Conservation (phyloP, 371 early-diverging fungal genomes). For the Chytridium lagenaria region DNA sequence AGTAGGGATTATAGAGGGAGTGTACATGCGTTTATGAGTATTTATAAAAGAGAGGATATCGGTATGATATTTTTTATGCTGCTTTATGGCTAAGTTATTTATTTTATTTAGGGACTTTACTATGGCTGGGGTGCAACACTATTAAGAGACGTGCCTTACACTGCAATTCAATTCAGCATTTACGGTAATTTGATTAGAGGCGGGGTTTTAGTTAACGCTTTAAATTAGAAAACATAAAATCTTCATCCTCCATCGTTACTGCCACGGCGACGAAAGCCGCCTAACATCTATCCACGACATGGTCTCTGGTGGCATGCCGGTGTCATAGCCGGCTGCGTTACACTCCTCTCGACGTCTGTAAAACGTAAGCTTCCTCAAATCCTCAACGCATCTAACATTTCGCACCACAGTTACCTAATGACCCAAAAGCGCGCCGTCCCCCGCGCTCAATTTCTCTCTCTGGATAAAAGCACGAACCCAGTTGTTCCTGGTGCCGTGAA, state of each 20-base stretch:
- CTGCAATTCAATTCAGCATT: conserved; percentile 91
- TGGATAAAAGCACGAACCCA: conserved; percentile 12
- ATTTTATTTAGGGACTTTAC: conserved; percentile 85
- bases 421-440: neutral
- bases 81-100: no score
- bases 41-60: conserved; percentile 36
- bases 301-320: conserved; percentile 89
- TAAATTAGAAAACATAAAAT: conserved; percentile 63
- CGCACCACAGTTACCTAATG: conserved; percentile 9
- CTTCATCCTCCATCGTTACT: conserved; percentile 58
- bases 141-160: conserved; percentile 93
- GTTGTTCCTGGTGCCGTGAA: neutral
- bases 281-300: conserved; percentile 57
- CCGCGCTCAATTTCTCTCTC: conserved; percentile 4
- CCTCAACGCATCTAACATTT: neutral
- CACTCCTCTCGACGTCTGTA: conserved; percentile 93
- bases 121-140: conserved; percentile 90
- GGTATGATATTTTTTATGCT: no score
- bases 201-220: conserved; percentile 56
- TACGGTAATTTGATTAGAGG: conserved; percentile 63
- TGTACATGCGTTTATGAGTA: conserved; percentile 73
- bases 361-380: conserved; percentile 60
- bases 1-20: conserved; percentile 77
- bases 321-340: conserved; percentile 82
- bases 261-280: conserved; percentile 9